phyloP scores from a whole-genome alignment of 164 flowering plant genomes.

The Piper betle region DNA sequence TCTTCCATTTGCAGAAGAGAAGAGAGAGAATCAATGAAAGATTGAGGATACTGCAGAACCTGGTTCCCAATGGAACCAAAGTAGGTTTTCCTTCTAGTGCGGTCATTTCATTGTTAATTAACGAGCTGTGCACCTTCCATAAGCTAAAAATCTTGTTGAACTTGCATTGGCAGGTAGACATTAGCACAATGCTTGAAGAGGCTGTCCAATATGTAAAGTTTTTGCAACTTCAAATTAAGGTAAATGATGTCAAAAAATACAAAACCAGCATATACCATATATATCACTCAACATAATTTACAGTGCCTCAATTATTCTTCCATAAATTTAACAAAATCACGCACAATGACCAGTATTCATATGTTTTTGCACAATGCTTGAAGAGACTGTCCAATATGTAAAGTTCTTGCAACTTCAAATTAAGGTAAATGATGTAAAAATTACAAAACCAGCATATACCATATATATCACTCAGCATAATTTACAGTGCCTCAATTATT shows the following conservation, averaged over 20 bases:
- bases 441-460: too few species aligned
- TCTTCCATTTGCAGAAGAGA: slow-evolving; percentile 52
- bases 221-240: slow-evolving; percentile 95
- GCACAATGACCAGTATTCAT: too few species aligned
- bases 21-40: slow-evolving; percentile 82
- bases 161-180: slow-evolving; percentile 48
- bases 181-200: slow-evolving; percentile 98
- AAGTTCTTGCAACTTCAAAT: too few species aligned
- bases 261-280: neutral
- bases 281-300: too few species aligned
- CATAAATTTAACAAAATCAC: neutral
- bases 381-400: too few species aligned
- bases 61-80: slow-evolving; percentile 96
- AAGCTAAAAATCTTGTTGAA: neutral
- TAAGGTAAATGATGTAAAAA: too few species aligned
- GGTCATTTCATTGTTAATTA: too few species aligned
- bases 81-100: slow-evolving; percentile 18
- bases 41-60: slow-evolving; percentile 59
- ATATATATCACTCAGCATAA: too few species aligned
- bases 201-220: slow-evolving; percentile 94
- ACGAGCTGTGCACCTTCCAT: neutral
- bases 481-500: too few species aligned
- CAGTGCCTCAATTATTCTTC: neutral
- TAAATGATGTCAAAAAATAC: slow-evolving; percentile 8
- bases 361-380: too few species aligned